These are phyloP conservation scores for Begonia peltatifolia DNA, from an alignment of 306 rosid genomes.

Conservation along the genomic window DNA sequence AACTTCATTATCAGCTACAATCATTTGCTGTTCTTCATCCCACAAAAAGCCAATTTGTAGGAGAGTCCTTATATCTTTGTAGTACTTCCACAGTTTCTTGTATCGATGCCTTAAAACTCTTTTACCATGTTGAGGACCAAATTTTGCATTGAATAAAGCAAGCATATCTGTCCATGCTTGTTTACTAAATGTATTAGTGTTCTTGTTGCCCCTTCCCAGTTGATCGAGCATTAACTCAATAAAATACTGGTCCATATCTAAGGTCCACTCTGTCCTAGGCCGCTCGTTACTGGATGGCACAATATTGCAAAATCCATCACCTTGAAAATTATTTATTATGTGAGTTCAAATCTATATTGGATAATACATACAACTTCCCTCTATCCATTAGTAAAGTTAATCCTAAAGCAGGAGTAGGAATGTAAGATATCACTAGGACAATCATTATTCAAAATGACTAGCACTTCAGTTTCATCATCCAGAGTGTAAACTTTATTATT, in stretches of 20 bases:
- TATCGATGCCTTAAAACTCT: conserved; percentile 54
- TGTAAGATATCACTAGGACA: too few species aligned
- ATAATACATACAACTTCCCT: too few species aligned
- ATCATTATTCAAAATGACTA: too few species aligned
- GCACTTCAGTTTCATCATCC: too few species aligned
- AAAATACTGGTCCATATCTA: conserved; percentile 53
- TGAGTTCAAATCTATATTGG: too few species aligned
- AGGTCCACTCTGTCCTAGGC: conserved; percentile 45
- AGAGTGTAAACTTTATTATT: too few species aligned
- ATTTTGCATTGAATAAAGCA: conserved; percentile 38
- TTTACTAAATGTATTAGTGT: conserved; percentile 34
- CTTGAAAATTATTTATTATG: conserved; percentile 19
- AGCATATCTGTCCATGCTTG: conserved; percentile 64
- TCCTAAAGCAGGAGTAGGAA: too few species aligned
- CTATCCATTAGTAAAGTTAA: too few species aligned
- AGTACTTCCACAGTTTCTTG: conserved; percentile 53
- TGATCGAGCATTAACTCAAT: conserved; percentile 66
- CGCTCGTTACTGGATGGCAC: conserved; percentile 35
- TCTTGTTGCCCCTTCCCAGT: conserved; percentile 42
- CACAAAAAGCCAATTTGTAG: conserved; percentile 47
- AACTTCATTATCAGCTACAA: conserved; percentile 42
- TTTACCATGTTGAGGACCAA: conserved; percentile 47
- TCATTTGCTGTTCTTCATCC: conserved; percentile 46
- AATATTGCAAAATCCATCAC: conserved; percentile 26
- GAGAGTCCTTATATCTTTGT: conserved; percentile 33